A percentile compares a stretch with the other conserved stretches of the same genome.
Conservation (phyloP, 2,329 filamentous ascomycete genomes). For the Fusarium palustre region DNA sequence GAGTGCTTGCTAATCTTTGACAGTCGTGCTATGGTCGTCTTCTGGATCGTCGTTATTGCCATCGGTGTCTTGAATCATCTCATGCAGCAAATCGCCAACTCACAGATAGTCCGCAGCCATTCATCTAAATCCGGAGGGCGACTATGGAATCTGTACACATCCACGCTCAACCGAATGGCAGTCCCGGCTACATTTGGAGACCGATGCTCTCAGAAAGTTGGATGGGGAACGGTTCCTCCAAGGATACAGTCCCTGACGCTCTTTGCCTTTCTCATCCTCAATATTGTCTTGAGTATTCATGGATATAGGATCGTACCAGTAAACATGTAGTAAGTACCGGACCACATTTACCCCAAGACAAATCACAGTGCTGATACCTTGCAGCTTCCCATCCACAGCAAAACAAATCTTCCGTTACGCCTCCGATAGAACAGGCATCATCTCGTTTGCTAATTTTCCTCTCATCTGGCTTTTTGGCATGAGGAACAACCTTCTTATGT, state of each 20-base stretch:
- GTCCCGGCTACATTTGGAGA: slow-evolving; percentile 59
- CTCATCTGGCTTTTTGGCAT: slow-evolving; percentile 75
- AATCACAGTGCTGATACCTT: background rate
- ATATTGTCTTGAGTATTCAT: slow-evolving; percentile 52
- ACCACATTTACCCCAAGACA: accelerated
- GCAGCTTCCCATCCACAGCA: slow-evolving; percentile 51
- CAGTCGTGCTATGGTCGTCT: slow-evolving; percentile 53
- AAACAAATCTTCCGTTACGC: slow-evolving; percentile 64
- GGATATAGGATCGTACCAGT: slow-evolving; percentile 54
- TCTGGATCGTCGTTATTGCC: slow-evolving; percentile 56
- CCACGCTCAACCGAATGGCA: slow-evolving; percentile 51
- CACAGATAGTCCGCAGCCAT: background rate
- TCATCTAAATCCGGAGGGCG: background rate
- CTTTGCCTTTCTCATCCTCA: slow-evolving; percentile 53
- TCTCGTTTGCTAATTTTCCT: slow-evolving; percentile 73
- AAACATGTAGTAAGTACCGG: slow-evolving; percentile 55
- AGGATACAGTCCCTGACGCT: slow-evolving; percentile 58
- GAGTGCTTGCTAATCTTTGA: background rate
- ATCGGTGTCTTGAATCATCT: slow-evolving; percentile 53
- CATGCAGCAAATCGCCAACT: slow-evolving; percentile 19
- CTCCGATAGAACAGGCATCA: slow-evolving; percentile 72
- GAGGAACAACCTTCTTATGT: slow-evolving; percentile 74
- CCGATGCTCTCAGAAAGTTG: slow-evolving; percentile 57
- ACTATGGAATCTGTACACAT: slow-evolving; percentile 29
- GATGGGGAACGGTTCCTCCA: slow-evolving; percentile 59